Percentiles rank a stretch among this genome's conserved stretches.
phyloP scores from a whole-genome alignment of 148 eudicot genomes.

The Dianthus caryophyllus region DNA sequence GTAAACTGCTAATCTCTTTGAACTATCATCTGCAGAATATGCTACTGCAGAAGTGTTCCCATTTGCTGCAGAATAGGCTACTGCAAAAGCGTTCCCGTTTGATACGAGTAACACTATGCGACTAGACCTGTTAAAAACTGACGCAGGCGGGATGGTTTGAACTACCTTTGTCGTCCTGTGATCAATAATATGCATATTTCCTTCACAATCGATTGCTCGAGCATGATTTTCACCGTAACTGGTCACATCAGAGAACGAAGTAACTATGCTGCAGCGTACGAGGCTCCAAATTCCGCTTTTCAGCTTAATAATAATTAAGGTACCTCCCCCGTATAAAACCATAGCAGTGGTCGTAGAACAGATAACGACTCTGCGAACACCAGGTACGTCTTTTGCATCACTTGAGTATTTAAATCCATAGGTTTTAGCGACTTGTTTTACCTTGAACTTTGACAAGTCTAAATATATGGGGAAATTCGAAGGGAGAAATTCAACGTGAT shows the following conservation, averaged over 20 bases:
- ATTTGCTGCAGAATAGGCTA: no score
- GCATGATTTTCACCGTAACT: neutral
- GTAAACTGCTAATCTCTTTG: no score
- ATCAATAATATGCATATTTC: neutral
- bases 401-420: neutral
- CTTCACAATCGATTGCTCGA: neutral
- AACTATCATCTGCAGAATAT: no score
- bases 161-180: neutral
- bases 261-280: neutral
- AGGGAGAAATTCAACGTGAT: neutral
- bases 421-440: neutral
- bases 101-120: no score
- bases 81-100: no score
- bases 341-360: neutral
- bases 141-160: no score
- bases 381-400: neutral
- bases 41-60: no score
- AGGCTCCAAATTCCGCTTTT: neutral
- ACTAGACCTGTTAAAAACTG: no score
- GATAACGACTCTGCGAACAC: neutral
- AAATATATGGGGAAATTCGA: neutral
- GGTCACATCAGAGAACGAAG: neutral
- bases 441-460: neutral
- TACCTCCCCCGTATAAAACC: slow-evolving; percentile 1
- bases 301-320: neutral